A percentile compares a stretch with the other conserved stretches of the same genome.
Conservation (phyloP, 2,329 filamentous ascomycete species). For the Coccinonectria pachysandricola region DNA sequence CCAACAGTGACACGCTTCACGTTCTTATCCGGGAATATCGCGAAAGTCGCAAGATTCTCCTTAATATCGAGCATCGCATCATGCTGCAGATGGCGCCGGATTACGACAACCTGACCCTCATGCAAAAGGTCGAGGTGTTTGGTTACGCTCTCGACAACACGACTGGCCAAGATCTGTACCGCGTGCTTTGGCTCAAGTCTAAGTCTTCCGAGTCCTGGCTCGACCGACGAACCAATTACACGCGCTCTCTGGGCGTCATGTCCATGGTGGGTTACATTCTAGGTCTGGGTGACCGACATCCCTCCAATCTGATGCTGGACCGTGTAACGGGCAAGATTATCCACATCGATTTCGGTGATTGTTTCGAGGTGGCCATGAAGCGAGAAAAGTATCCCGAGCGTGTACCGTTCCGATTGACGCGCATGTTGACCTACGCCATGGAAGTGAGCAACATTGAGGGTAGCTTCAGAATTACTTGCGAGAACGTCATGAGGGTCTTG, state of each 20-base stretch:
- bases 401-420: constrained; percentile 92
- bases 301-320: constrained; percentile 96
- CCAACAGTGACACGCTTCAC: constrained; percentile 94
- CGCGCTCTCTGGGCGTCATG: constrained; percentile 93
- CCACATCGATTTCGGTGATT: constrained; percentile 98
- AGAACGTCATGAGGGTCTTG: constrained; percentile 95
- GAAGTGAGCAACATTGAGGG: constrained; percentile 99
- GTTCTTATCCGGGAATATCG: constrained; percentile 95
- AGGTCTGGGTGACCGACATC: constrained; percentile 90
- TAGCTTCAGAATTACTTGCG: constrained; percentile 94
- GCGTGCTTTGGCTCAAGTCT: constrained; percentile 96
- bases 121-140: constrained; percentile 99
- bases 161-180: constrained; percentile 95
- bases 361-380: constrained; percentile 99
- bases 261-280: constrained; percentile 99
- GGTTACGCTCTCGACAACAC: constrained; percentile 98
- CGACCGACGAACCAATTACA: constrained; percentile 96
- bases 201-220: constrained; percentile 98
- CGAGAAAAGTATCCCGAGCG: constrained; percentile 97
- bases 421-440: constrained; percentile 99
- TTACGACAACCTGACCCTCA: constrained; percentile 94
- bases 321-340: constrained; percentile 93
- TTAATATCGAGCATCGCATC: constrained; percentile 98
- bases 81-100: constrained; percentile 99
- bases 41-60: constrained; percentile 89